Conservation (phyloP, 2,329 filamentous ascomycete genomes). For the Penicillium sp. region DNA sequence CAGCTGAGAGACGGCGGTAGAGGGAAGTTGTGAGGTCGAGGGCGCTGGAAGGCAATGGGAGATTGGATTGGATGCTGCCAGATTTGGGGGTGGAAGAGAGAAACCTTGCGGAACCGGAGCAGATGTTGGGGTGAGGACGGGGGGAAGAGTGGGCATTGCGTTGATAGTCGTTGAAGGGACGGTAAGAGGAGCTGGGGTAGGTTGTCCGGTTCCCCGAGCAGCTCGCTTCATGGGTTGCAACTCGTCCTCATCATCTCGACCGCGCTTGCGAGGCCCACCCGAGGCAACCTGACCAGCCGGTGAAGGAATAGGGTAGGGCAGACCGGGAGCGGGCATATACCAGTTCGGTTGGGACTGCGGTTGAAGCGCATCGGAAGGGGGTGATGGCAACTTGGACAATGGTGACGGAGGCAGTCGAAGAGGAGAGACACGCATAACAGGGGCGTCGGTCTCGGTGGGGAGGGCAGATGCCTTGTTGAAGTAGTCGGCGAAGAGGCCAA, state of each 20-base stretch:
- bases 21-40: conserved; percentile 35
- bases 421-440: conserved; percentile 33
- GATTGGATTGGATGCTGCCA: conserved; percentile 54
- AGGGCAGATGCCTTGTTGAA: conserved; percentile 63
- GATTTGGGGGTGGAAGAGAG: conserved; percentile 61
- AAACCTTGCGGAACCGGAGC: conserved; percentile 35
- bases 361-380: conserved; percentile 31
- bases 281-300: conserved; percentile 19
- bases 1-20: conserved; percentile 49
- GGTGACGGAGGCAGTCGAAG: conserved; percentile 28
- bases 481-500: conserved; percentile 77
- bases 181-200: conserved; percentile 21
- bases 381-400: conserved; percentile 40
- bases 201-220: conserved; percentile 22
- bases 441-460: conserved; percentile 36
- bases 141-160: conserved; percentile 30
- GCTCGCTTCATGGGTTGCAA: conserved; percentile 55
- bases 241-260: conserved; percentile 50
- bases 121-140: conserved; percentile 32
- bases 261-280: conserved; percentile 52
- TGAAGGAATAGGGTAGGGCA: conserved; percentile 23
- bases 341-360: conserved; percentile 24
- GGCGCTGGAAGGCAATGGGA: conserved; percentile 37
- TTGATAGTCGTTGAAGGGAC: conserved; percentile 25
- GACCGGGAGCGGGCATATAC: conserved; percentile 24